Evolutionary conservation across 371 early-diverging fungal species (phyloP), one percentile per base, ranked within the genome.

Genomic region (Mortierella sp.): DNA sequence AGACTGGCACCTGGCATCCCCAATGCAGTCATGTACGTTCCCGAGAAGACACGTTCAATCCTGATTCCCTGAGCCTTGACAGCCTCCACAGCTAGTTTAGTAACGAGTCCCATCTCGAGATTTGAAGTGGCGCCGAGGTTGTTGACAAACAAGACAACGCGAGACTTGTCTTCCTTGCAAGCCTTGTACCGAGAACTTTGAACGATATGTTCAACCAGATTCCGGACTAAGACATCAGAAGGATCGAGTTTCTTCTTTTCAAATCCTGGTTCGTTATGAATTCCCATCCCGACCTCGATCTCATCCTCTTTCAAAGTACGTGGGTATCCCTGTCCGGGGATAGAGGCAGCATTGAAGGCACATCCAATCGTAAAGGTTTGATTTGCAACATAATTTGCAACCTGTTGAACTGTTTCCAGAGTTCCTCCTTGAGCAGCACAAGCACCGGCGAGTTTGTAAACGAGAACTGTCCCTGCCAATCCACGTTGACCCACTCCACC

Each of bases 1-100:
- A 94, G 65, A 30, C 93, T 92, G 28, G 87, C 72, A 11, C 94
- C 94, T 9, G 89, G 89, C 94, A 94, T 95, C 43, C 91, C 91
- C 61, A 95, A 84, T 1, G 91, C 87, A 0, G 93, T 92, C 83
- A 95, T 88, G 57, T 89, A 90, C 0, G 89, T 76, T 14, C 93
- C 95, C 0, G 86, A 81, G 64, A 86, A 81, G 9, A 92, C 85
- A 45, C 92, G 86, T 66, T 82, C 86, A 4, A 90, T 71, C 11
- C 70, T 67, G 18, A 89, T 62, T 2, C 83, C 82, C 11, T 66
- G 62, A 9, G 73, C 25, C 19, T 57, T 53, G 12, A 74, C 57
- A 30, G 80, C 71, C 23, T 84, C 85, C 1, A 87, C 83, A 4
- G 91, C 90, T 37, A 91, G 88, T 57, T 91, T 91, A 23, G 88